Conservation (phyloP, 2,329 filamentous ascomycete genomes). For the Penicillium sclerotiorum region DNA sequence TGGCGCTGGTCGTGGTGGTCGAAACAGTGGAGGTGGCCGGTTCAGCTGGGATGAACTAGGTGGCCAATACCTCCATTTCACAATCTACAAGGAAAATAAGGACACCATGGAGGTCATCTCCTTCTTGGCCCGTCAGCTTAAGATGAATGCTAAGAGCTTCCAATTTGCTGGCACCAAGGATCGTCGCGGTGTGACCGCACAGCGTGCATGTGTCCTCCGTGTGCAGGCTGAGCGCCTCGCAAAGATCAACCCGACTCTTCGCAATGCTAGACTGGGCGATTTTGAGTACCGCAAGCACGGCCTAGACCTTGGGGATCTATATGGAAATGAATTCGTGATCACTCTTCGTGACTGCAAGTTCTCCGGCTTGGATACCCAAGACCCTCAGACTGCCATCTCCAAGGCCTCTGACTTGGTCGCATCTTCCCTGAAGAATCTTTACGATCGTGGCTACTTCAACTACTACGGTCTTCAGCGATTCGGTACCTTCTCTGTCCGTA, state of each 20-base stretch:
- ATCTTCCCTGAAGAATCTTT: constrained; percentile 67
- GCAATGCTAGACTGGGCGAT: constrained; percentile 71
- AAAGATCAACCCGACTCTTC: constrained; percentile 61
- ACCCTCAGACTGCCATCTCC: constrained; percentile 51
- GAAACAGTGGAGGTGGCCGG: constrained; percentile 40
- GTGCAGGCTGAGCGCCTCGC: constrained; percentile 66
- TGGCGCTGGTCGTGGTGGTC: constrained; percentile 33
- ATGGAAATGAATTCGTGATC: constrained; percentile 90
- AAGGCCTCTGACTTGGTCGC: constrained; percentile 50
- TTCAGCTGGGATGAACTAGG: constrained; percentile 66
- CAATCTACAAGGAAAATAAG: constrained; percentile 93
- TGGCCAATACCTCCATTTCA: constrained; percentile 87
- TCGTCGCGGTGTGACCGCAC: constrained; percentile 80
- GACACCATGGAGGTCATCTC: constrained; percentile 91
- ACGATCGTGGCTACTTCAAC: constrained; percentile 84
- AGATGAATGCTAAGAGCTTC: constrained; percentile 68
- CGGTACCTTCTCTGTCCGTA: constrained; percentile 82
- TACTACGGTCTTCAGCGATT: constrained; percentile 98
- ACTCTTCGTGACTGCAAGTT: constrained; percentile 84
- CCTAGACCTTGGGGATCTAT: constrained; percentile 79
- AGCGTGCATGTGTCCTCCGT: constrained; percentile 71
- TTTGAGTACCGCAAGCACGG: constrained; percentile 74
- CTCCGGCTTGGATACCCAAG: constrained; percentile 42
- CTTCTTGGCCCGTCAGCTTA: constrained; percentile 73
- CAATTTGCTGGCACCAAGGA: constrained; percentile 91